Evolutionary conservation across 371 early-diverging fungal species (phyloP), one percentile per base, ranked within the genome.

Genomic region (Rhizopus sp.): DNA sequence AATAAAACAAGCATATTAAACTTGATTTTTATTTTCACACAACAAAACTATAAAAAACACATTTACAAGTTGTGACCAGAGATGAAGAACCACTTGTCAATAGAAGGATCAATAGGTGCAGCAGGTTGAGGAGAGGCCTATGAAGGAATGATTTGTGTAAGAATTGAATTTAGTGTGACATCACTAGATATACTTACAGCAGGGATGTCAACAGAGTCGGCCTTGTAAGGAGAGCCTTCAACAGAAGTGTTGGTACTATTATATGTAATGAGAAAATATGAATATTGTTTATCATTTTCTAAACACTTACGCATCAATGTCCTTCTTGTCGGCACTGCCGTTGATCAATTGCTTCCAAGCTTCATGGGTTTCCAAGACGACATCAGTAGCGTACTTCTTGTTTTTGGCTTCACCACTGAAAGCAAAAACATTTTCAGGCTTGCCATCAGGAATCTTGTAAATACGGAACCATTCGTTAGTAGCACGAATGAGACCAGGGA

Each of bases 81-180:
- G 70, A 96, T 88, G 84, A 89, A 97, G 88, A 94, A 97, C 97
- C 97, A 96, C 88, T 96, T 96, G 88, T 94, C 93, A 66, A 96
- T 87, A 41, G 86, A 83, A 57, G 86, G 77, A 61, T 92, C 88
- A 63, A 88, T 84, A 57, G 78, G 69, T 35, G 85, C 85, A 66
- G 80, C 73, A 53, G 78, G 59, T 64, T 78, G 66, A 50, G 60
- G 60, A 46, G 66, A 53, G 13, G 63, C 73, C 75, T 72, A 65
- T 38, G 23, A 23, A 37, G 35, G 13, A 51, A 31, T 5, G 17
- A 42, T 42, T 58, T 23, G 23, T 23, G 23, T 23, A 73, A 53
- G 62, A 78, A 2, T 5, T 37, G 7, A 13, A 7, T 37, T 10
- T 37, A 70, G 53, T 39, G 80, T 79, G 23, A 23, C n/a, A 74